Conservation (phyloP, 2,329 filamentous ascomycete genomes). For the Triangularia setosa region DNA sequence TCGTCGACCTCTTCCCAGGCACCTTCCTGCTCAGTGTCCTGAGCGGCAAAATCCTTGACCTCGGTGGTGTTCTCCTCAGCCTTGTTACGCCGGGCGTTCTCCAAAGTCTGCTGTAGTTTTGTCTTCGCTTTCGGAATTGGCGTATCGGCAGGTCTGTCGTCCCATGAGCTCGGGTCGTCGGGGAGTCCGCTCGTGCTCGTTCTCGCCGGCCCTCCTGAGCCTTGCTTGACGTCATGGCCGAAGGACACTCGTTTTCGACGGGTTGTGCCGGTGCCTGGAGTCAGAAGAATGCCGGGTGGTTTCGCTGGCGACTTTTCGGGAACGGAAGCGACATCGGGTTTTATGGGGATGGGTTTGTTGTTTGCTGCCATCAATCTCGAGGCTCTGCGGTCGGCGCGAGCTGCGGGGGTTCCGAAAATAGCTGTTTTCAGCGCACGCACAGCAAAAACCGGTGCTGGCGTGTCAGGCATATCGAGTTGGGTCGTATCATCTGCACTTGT, state of each 20-base stretch:
- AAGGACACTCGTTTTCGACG: slow-evolving; percentile 64
- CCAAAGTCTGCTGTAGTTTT: slow-evolving; percentile 43
- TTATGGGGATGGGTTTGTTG: slow-evolving; percentile 26
- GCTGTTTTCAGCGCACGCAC: slow-evolving; percentile 62
- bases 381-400: slow-evolving; percentile 21
- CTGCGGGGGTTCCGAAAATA: slow-evolving; percentile 56
- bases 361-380: slow-evolving; percentile 19
- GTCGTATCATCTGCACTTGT: slow-evolving; percentile 36
- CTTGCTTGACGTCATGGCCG: slow-evolving; percentile 51
- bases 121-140: slow-evolving; percentile 36
- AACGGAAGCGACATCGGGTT: slow-evolving; percentile 22
- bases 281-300: slow-evolving; percentile 58
- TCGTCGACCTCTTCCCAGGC: slow-evolving; percentile 52
- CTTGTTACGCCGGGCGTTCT: slow-evolving; percentile 38
- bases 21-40: slow-evolving; percentile 33
- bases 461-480: slow-evolving; percentile 57
- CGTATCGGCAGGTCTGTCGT: slow-evolving; percentile 19
- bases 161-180: slow-evolving; percentile 31
- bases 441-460: slow-evolving; percentile 63
- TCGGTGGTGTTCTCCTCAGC: slow-evolving; percentile 11
- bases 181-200: slow-evolving; percentile 28
- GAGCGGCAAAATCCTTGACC: slow-evolving; percentile 13
- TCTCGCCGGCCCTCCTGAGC: slow-evolving; percentile 32
- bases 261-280: slow-evolving; percentile 58
- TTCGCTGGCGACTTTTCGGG: slow-evolving; percentile 43